A percentile compares a stretch with the other conserved stretches of the same genome.
phyloP scores from a whole-genome alignment of 495 filamentous ascomycete species.

The Neurospora tetraspora region DNA sequence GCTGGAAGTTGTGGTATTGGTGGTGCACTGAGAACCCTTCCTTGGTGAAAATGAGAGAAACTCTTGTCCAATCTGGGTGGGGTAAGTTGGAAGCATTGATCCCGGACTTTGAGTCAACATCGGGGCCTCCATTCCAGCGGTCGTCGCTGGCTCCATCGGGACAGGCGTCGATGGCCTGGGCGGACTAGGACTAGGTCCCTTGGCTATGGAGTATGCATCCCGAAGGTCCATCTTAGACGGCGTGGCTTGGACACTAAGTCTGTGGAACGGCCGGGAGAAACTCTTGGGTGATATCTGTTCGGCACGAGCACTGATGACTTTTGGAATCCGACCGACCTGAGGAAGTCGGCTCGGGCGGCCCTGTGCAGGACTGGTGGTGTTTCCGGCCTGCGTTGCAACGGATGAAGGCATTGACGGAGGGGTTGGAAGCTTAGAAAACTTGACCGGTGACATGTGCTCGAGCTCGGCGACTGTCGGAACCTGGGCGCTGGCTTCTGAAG shows the following conservation, averaged over 20 bases:
- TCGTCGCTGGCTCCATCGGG: constrained; percentile 15
- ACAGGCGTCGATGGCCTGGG: constrained; percentile 28
- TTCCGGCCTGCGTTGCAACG: not conserved
- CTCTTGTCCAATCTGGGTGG: constrained; percentile 18
- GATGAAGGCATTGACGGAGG: not conserved
- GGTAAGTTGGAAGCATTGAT: constrained; percentile 11
- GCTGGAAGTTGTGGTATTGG: constrained; percentile 47
- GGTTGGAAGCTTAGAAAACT: not conserved
- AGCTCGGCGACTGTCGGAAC: not conserved
- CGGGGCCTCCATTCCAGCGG: constrained; percentile 9
- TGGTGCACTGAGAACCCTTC: constrained; percentile 59
- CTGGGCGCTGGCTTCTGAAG: not conserved
- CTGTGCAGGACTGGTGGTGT: constrained; percentile 3
- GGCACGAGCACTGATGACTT: constrained; percentile 67
- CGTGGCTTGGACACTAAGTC: constrained; percentile 17
- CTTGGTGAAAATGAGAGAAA: constrained; percentile 67
- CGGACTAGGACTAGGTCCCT: constrained; percentile 39
- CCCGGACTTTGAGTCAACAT: constrained; percentile 14
- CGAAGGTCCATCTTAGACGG: constrained; percentile 5
- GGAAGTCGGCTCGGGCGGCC: constrained; percentile 45
- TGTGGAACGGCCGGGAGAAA: constrained; percentile 64
- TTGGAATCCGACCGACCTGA: constrained; percentile 84
- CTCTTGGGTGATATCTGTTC: constrained; percentile 66
- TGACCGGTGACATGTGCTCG: not conserved
- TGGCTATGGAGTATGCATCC: constrained; percentile 35